Base-by-base conservation (phyloP, 139 green algal species). In the Nannochloris sp. region DNA sequence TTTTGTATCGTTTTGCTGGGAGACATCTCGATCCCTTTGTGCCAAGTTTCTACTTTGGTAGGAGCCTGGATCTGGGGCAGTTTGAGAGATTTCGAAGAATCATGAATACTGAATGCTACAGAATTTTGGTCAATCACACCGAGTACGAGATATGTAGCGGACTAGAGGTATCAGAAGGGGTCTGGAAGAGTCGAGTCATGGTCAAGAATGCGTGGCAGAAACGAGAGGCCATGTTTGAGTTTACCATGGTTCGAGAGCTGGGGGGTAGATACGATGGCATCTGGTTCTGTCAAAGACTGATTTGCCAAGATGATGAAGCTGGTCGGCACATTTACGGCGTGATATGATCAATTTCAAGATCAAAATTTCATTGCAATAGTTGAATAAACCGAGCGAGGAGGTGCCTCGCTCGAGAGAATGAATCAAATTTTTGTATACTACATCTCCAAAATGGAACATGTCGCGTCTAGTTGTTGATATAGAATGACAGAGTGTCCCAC, bases 71-170 rank as follows among this genome's bases (percentile, higher is more conserved):
- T 6, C 40, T 77, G 17, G 46, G 46, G 46, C 59, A 75, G 53
- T 75, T 63, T 67, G 70, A 72, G 28, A 40, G 70, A 8, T 77
- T 73, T 58, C 58, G 70, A 26, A 37, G 70, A 13, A 77, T 77
- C 12, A 59, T 77, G 12, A 71, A 72, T 64, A 77, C 70, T 3
- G 23, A 29, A 26, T 70, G 46, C 37, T 76, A 69, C 13, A 37
- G 26, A 26, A 50, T 56, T 10, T 63, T 76, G 45, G n/a, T 76
- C 10, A 63, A 49, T n/a, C 37, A 57, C 26, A 62, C 57, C 2
- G 20, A 63, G 23, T 53, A 64, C 44, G 12, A 12, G 28, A 17
- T 70, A 26, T 25, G 63, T 12, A 64, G 50, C 29, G 63, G 50
- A 13, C 31, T 70, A 14, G 50, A 70, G 33, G 46, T 76, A 58